Evolutionary conservation across 2,329 filamentous ascomycete genomes (phyloP).

Genomic region (Venturia asperata): DNA sequence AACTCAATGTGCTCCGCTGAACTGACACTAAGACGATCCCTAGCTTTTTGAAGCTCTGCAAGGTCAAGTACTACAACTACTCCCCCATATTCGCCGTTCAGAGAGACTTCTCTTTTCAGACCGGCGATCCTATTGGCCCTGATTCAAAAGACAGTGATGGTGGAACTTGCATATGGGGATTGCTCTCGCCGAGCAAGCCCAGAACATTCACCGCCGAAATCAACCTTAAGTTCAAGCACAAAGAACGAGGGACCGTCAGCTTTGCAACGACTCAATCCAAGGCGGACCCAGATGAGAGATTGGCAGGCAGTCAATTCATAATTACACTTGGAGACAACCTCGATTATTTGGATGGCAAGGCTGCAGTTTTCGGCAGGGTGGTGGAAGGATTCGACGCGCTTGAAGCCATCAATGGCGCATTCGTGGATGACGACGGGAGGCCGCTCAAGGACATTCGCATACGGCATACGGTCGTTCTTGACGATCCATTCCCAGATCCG

Average conservation of each 20-base stretch:
- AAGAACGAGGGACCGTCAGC: constrained; percentile 84
- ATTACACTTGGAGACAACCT: constrained; percentile 84
- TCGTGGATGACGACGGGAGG: constrained; percentile 76
- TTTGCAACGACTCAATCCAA: constrained; percentile 82
- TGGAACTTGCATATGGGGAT: constrained; percentile 86
- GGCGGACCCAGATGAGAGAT: constrained; percentile 68
- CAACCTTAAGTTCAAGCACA: constrained; percentile 79
- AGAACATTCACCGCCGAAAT: constrained; percentile 79
- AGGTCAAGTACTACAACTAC: constrained; percentile 99
- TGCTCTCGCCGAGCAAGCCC: constrained; percentile 55
- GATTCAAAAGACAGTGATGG: constrained; percentile 80
- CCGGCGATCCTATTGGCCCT: constrained; percentile 86
- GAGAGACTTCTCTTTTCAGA: constrained; percentile 93
- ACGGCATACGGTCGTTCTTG: constrained; percentile 82
- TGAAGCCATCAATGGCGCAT: constrained; percentile 86
- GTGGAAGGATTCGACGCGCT: constrained; percentile 92
- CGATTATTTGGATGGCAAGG: constrained; percentile 85
- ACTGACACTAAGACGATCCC: background rate
- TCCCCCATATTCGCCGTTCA: constrained; percentile 86
- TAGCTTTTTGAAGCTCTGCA: constrained; percentile 94
- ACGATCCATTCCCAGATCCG: constrained; percentile 87
- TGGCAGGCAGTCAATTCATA: constrained; percentile 89
- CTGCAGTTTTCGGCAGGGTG: constrained; percentile 90
- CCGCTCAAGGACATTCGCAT: constrained; percentile 93
- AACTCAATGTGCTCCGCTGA: constrained; percentile 21